Evolutionary conservation across 208 protist genomes (phyloP).

Genomic region (Trypanosoma conorhini): DNA sequence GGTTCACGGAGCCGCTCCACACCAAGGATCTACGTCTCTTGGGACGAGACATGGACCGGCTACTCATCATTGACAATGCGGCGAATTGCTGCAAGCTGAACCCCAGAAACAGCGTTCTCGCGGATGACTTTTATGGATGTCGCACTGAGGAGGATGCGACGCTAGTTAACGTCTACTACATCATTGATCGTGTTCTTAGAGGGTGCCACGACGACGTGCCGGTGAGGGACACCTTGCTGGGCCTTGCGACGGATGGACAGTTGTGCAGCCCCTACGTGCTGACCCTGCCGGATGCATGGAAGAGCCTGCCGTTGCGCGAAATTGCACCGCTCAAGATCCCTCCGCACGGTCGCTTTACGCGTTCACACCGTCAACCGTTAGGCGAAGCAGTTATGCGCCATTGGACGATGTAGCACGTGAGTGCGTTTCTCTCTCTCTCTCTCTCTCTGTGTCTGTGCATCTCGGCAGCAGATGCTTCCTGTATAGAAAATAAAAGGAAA

Average conservation of each 20-base stretch:
- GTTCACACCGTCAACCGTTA: constrained; percentile 54
- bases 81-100: constrained; percentile 92
- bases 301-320: constrained; percentile 58
- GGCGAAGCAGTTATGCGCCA: constrained; percentile 74
- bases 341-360: constrained; percentile 68
- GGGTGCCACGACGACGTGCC: constrained; percentile 33
- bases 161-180: constrained; percentile 91
- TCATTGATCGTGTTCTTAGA: constrained; percentile 69
- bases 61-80: constrained; percentile 93
- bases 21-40: constrained; percentile 93
- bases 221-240: constrained; percentile 50
- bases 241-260: constrained; percentile 54
- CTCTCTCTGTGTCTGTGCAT: neutral
- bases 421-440: neutral
- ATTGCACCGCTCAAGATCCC: constrained; percentile 85
- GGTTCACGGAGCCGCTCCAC: constrained; percentile 92
- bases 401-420: constrained; percentile 63
- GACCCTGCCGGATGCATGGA: constrained; percentile 68
- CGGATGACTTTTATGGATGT: constrained; percentile 87
- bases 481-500: neutral
- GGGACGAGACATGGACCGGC: constrained; percentile 85
- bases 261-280: constrained; percentile 63
- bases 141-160: constrained; percentile 63
- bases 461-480: neutral
- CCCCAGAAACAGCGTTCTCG: constrained; percentile 78